These are phyloP conservation scores for Neurospora cerealis DNA, from an alignment of 495 filamentous ascomycete genomes.

Conservation along the genomic window DNA sequence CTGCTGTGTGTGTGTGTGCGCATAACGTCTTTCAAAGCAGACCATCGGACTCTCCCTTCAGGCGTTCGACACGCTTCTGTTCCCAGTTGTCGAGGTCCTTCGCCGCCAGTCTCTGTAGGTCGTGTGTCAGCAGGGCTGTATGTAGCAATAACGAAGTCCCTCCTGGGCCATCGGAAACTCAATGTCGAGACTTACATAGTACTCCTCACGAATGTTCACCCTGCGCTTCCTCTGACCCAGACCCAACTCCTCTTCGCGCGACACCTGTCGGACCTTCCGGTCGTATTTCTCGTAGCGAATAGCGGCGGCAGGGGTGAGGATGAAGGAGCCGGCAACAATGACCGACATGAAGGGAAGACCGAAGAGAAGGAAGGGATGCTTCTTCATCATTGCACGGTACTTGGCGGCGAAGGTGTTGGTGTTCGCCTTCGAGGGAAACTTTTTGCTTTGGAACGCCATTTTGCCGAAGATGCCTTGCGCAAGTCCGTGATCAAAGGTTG, in stretches of 20 bases:
- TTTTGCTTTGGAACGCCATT: slow-evolving; percentile 72
- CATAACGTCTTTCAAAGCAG: slow-evolving; percentile 43
- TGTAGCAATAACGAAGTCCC: neutral
- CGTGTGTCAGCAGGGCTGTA: neutral
- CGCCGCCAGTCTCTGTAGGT: slow-evolving; percentile 63
- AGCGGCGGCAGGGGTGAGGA: slow-evolving; percentile 86
- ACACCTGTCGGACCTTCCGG: slow-evolving; percentile 70
- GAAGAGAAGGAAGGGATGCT: slow-evolving; percentile 86
- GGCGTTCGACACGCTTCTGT: slow-evolving; percentile 79
- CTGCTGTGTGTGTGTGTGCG: neutral
- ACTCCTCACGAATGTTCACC: slow-evolving; percentile 81
- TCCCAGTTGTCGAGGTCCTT: slow-evolving; percentile 97
- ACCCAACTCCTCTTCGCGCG: slow-evolving; percentile 74
- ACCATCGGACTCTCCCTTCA: slow-evolving; percentile 84
- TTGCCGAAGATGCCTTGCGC: slow-evolving; percentile 1
- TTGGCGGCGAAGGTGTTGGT: slow-evolving; percentile 57
- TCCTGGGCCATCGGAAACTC: neutral
- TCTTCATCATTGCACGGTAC: slow-evolving; percentile 61
- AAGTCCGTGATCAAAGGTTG: neutral
- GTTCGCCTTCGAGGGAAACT: slow-evolving; percentile 51
- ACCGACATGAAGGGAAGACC: slow-evolving; percentile 88
- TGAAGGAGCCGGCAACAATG: slow-evolving; percentile 91
- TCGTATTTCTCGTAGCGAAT: slow-evolving; percentile 90
- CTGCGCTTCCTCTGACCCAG: slow-evolving; percentile 59
- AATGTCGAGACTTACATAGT: slow-evolving; percentile 61